Conservation (phyloP, 768 basidiomycete species). For the Pisolithus sp. region DNA sequence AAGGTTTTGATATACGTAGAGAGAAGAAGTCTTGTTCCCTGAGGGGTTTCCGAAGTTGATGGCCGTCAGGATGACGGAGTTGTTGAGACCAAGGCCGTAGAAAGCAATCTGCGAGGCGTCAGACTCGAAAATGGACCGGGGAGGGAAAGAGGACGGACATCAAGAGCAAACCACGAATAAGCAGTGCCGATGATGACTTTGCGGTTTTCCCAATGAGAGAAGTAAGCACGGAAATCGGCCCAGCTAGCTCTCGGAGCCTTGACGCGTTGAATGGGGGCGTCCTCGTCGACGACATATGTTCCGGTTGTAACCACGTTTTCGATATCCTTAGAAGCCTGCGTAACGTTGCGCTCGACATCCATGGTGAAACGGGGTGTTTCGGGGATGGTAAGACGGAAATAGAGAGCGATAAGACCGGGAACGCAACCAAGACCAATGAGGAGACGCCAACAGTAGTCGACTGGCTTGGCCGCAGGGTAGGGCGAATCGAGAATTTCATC, state of each 20-base stretch:
- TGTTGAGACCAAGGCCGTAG: conserved; percentile 86
- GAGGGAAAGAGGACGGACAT: conserved; percentile 38
- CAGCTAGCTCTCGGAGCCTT: conserved; percentile 63
- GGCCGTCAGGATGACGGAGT: conserved; percentile 62
- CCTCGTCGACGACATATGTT: conserved; percentile 43
- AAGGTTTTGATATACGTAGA: conserved; percentile 49
- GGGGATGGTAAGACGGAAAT: conserved; percentile 90
- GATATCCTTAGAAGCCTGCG: conserved; percentile 70
- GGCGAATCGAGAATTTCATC: conserved; percentile 41
- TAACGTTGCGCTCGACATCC: conserved; percentile 82
- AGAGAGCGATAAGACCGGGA: conserved; percentile 74
- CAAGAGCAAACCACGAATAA: conserved; percentile 87
- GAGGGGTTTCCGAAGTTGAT: conserved; percentile 55
- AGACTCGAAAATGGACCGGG: not conserved
- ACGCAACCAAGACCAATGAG: conserved; percentile 85
- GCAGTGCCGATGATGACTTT: conserved; percentile 75
- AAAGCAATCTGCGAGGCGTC: conserved; percentile 58
- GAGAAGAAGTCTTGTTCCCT: conserved; percentile 20
- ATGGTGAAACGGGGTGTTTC: conserved; percentile 90
- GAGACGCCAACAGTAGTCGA: conserved; percentile 82
- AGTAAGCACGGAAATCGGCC: conserved; percentile 63
- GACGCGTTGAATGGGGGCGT: conserved; percentile 52
- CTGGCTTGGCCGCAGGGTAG: conserved; percentile 33
- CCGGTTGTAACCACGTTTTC: conserved; percentile 55
- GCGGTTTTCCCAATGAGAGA: conserved; percentile 67